phyloP scores from a whole-genome alignment of 176 grass and related monocot species.

The Typha latifolia region DNA sequence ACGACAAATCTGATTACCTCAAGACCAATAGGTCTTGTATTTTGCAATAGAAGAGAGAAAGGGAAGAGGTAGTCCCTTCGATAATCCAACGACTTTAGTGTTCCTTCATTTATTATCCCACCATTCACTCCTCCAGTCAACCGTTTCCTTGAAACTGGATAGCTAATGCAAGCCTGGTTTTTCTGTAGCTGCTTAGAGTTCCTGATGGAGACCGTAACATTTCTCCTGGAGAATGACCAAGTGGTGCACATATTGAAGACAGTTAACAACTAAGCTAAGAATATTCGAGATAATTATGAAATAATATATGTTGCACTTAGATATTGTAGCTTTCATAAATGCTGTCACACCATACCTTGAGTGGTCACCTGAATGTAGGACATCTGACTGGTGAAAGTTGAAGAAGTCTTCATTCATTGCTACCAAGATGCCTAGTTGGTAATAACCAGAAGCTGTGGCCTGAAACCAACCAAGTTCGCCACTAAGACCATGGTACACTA shows the following conservation, averaged over 20 bases:
- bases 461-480: slow-evolving; percentile 92
- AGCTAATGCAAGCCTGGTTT: slow-evolving; percentile 43
- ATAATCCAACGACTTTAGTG: slow-evolving; percentile 58
- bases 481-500: slow-evolving; percentile 72
- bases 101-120: slow-evolving; percentile 77
- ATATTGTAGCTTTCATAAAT: slow-evolving; percentile 4
- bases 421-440: slow-evolving; percentile 82
- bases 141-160: slow-evolving; percentile 56
- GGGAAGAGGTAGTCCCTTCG: slow-evolving; percentile 78
- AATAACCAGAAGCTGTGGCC: slow-evolving; percentile 88
- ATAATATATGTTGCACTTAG: slow-evolving; percentile 10
- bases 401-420: slow-evolving; percentile 82
- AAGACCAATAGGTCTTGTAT: slow-evolving; percentile 71
- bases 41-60: slow-evolving; percentile 70
- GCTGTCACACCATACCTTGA: slow-evolving; percentile 31
- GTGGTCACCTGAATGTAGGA: slow-evolving; percentile 35
- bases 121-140: slow-evolving; percentile 87
- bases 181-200: slow-evolving; percentile 39
- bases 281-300: neutral
- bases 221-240: slow-evolving; percentile 50
- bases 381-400: slow-evolving; percentile 42
- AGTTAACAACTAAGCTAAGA: too few species aligned
- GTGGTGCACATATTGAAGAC: neutral
- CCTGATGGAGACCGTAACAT: slow-evolving; percentile 19
- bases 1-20: slow-evolving; percentile 29